Base-by-base conservation (phyloP, 306 rosid genomes). In the Lablab purpureus region DNA sequence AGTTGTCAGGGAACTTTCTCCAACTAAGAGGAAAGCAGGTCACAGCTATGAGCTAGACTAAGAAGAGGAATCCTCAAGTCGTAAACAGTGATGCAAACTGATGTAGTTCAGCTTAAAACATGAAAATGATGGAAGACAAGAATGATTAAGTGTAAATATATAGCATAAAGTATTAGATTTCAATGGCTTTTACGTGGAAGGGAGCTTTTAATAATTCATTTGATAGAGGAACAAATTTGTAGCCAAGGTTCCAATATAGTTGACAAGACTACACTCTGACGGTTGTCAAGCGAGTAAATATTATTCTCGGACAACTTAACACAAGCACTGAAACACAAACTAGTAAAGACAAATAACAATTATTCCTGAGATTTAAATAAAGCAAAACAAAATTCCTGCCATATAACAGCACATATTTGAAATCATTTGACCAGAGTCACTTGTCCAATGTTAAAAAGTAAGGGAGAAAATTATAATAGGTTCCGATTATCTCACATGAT, bases 21-120 rank as follows among this genome's bases (percentile, higher is more conserved):
- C 59, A 80, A 77, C 80, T 43, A 41, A 65, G 75, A 56, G 65
- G 74, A 82, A 75, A 59, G 36, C 74, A 75, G 74, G 50, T 18
- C 78, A 76, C 68, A 37, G 73, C 58, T 64, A 46, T 78, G 73
- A 28, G 68, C 58, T 64, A 46, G 81, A 69, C 67, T 46, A 67
- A 54, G 75, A 70, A 59, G 66, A 71, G 76, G 49, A 54, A 41
- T 78, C 68, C 62, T 45, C 73, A 78, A 74, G 73, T 77, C 64
- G 79, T 64, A 63, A 70, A 77, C 66, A 59, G 45, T 52, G 46
- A 82, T 77, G 65, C 45, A 63, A 41, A n/a, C 25, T 62, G 41
- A 76, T 63, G 63, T 55, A 50, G 46, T 62, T 77, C 62, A 41
- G 75, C 64, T 71, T 49, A 41, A 51, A 63, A 67, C 67, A 46